Conservation (phyloP, 495 filamentous ascomycete genomes). For the Penicillium atrosanguineum region DNA sequence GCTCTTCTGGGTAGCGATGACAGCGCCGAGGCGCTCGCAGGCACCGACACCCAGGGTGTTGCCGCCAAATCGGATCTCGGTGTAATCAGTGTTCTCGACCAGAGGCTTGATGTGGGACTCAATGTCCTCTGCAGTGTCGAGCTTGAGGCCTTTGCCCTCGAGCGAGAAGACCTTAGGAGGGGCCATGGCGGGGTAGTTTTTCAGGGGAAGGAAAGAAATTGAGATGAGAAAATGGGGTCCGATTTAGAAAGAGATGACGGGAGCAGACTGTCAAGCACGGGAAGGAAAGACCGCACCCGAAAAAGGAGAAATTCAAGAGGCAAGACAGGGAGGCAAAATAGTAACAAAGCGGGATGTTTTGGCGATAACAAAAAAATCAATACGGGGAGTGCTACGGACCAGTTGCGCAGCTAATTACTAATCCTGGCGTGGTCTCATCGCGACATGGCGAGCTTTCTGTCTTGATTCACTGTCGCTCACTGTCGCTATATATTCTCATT, state of each 20-base stretch:
- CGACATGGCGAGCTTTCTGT: slow-evolving; percentile 1
- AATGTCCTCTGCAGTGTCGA: slow-evolving; percentile 81
- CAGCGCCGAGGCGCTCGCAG: slow-evolving; percentile 74
- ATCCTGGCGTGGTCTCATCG: slow-evolving; percentile 13
- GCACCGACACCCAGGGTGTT: slow-evolving; percentile 92
- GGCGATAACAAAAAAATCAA: slow-evolving; percentile 25
- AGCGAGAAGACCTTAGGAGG: slow-evolving; percentile 79
- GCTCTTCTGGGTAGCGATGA: slow-evolving; percentile 74
- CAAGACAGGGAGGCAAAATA: slow-evolving; percentile 11
- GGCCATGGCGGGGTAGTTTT: slow-evolving; percentile 48
- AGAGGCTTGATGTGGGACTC: slow-evolving; percentile 79
- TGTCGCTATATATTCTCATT: slow-evolving; percentile 1
- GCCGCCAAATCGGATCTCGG: slow-evolving; percentile 78
- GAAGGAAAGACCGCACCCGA: slow-evolving; percentile 1
- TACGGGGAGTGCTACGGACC: slow-evolving; percentile 20
- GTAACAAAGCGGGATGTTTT: slow-evolving; percentile 12
- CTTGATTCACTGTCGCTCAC: slow-evolving; percentile 1
- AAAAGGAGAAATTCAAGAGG: slow-evolving; percentile 8
- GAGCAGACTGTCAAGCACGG: background rate
- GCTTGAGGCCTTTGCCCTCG: slow-evolving; percentile 85
- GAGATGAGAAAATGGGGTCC: slow-evolving; percentile 3
- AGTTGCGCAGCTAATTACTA: slow-evolving; percentile 31
- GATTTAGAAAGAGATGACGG: background rate
- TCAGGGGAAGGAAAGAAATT: slow-evolving; percentile 17
- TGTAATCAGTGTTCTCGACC: slow-evolving; percentile 66